Base-by-base conservation (phyloP, 2,329 filamentous ascomycete genomes). In the Hyphodiscus sp. region DNA sequence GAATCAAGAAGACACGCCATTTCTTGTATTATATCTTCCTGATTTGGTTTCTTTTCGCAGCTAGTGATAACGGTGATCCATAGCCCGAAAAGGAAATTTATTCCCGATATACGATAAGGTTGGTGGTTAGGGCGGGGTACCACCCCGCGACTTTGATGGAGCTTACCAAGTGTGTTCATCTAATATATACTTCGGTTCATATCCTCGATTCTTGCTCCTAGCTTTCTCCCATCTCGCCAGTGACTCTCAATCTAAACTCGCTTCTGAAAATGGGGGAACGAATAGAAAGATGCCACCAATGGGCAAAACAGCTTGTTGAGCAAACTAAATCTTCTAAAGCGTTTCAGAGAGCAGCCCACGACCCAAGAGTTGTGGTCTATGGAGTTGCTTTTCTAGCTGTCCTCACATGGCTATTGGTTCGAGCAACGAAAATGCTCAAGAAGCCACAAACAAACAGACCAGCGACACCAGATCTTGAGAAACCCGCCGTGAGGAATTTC, bases 401-500 rank as follows among this genome's bases (percentile, higher is more conserved):
- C 18, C 43, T 49, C 13, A 49, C 54, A 29, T 67, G 60, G 61
- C 56, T 65, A n/a, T 49, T 65, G 13, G 18, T 59, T 42, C 56
- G 56, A 38, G 55, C 49, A 1, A 45, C 55, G 11, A 50, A 54
- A n/a, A 52, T 58, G 42, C 53, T 64, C 46, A 63, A 60, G 51
- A 61, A 60, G 47, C 49, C 58, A 44, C 51, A 53, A 47, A 20
- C 47, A 20, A 58, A 41, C 20, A 50, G 63, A 41, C 61, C 61
- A 16, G 42, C 53, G 20, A 67, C 65, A 13, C 64, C 65, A 42
- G 63, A 64, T 47, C 51, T 68, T 47, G 65, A 67, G 51, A 67
- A 65, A 48, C 56, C 58, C n/a, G 53, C 53, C 43, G 49, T 56
- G 19, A 57, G 56, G 42, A 60, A 56, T 10, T 61, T 61, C 45